Evolutionary conservation across 1,139 yeast species (phyloP).

Genomic region (Magnusiomyces clavatus): DNA sequence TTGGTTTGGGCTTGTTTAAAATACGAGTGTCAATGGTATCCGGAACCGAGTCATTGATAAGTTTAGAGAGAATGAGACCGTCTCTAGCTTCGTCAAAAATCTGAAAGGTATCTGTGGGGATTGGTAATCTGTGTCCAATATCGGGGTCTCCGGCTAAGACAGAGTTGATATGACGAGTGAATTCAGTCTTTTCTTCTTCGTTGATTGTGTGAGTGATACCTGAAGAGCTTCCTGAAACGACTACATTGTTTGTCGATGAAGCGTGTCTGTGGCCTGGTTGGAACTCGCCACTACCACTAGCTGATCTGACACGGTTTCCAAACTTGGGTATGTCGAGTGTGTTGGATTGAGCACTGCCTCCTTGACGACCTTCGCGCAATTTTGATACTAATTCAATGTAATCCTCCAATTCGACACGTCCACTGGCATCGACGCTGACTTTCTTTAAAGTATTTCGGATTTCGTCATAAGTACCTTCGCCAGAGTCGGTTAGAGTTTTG

Average conservation of each 20-base stretch:
- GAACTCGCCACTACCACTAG: slow-evolving; percentile 8
- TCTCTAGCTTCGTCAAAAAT: slow-evolving; percentile 95
- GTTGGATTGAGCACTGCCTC: slow-evolving; percentile 19
- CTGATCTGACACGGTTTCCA: slow-evolving; percentile 15
- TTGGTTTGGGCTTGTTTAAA: slow-evolving; percentile 74
- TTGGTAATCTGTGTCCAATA: slow-evolving; percentile 78
- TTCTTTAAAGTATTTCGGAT: slow-evolving; percentile 88
- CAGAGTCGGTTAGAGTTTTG: slow-evolving; percentile 71
- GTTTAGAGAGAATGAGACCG: slow-evolving; percentile 84
- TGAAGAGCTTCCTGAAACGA: slow-evolving; percentile 73
- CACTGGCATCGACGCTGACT: slow-evolving; percentile 93
- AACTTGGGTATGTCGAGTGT: slow-evolving; percentile 19
- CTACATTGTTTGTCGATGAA: slow-evolving; percentile 38
- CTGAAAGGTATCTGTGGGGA: slow-evolving; percentile 91
- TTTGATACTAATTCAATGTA: slow-evolving; percentile 64
- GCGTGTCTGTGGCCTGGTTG: slow-evolving; percentile 13
- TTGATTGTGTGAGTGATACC: slow-evolving; percentile 97
- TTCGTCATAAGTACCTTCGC: slow-evolving; percentile 79
- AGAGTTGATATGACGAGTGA: slow-evolving; percentile 90
- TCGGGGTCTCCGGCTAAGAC: slow-evolving; percentile 88
- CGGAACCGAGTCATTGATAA: slow-evolving; percentile 95
- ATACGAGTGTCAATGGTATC: slow-evolving; percentile 98
- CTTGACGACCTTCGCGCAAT: slow-evolving; percentile 29
- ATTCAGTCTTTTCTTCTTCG: slow-evolving; percentile 94
- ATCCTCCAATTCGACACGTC: slow-evolving; percentile 94